A percentile compares a stretch with the other conserved stretches of the same genome.
Evolutionary conservation across 2,329 filamentous ascomycete species (phyloP).

Genomic region (Trichoderma pleuroti): DNA sequence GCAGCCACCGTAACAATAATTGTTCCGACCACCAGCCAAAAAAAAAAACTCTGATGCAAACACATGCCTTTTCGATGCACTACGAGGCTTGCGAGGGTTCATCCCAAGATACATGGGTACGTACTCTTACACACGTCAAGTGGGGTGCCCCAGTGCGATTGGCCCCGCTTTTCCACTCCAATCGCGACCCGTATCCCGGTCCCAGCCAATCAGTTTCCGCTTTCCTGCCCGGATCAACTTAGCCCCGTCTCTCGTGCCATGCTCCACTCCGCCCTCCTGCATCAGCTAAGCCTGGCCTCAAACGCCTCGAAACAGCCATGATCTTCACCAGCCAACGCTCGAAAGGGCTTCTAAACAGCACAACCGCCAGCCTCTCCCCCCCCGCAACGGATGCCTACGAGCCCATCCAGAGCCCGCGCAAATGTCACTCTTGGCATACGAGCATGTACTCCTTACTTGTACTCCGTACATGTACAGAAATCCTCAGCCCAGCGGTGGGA

Average conservation of each 20-base stretch:
- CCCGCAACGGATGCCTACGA: background rate
- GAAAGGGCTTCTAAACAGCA: slow-evolving; percentile 3
- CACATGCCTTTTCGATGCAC: background rate
- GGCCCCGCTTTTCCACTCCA: background rate
- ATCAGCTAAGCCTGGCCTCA: slow-evolving; percentile 2
- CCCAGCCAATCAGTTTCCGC: background rate
- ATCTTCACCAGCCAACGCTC: slow-evolving; percentile 2
- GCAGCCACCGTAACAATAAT: background rate
- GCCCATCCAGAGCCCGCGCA: background rate
- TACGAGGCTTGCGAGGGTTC: background rate
- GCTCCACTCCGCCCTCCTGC: slow-evolving; percentile 3
- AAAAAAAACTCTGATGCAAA: background rate
- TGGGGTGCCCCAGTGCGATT: background rate
- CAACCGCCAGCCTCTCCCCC: background rate
- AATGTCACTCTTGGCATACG: background rate
- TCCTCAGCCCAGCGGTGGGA: background rate
- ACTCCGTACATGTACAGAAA: background rate
- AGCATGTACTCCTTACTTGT: too few relatives aligned
- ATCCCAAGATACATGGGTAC: background rate
- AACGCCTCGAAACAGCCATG: background rate
- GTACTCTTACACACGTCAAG: background rate
- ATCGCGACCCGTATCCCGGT: too few relatives aligned
- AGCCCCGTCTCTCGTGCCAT: background rate
- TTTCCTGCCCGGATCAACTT: slow-evolving; percentile 10
- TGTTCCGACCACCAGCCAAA: background rate